Conservation (phyloP, 345 rosid genomes). For the Odontarrhena argentea region DNA sequence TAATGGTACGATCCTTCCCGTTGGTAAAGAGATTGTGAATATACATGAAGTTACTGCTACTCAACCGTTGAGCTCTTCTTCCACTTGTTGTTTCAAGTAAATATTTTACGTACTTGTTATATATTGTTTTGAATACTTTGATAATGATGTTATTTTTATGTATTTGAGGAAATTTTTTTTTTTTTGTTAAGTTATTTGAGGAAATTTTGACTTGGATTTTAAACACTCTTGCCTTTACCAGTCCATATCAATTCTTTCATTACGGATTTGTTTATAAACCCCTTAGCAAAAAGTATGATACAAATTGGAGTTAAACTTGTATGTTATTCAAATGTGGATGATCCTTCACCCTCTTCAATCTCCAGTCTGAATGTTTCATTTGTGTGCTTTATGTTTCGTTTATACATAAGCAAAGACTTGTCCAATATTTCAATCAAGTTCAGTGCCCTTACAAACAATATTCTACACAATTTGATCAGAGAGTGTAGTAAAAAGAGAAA, state of each 20-base stretch:
- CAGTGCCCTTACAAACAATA: slow-evolving; percentile 10
- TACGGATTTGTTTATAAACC: no score
- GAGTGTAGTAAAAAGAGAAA: background rate
- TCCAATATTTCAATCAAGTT: slow-evolving; percentile 2
- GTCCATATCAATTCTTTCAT: no score
- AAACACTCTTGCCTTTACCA: no score
- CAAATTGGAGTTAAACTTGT: no score
- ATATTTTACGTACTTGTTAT: slow-evolving; percentile 8
- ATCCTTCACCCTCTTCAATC: no score
- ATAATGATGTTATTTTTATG: background rate
- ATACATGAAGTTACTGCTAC: slow-evolving; percentile 74
- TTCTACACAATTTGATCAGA: slow-evolving; percentile 10
- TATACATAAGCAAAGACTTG: background rate
- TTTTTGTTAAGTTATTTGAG: no score
- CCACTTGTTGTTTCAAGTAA: slow-evolving; percentile 54
- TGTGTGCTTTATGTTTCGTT: background rate
- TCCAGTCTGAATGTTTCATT: background rate
- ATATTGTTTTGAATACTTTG: slow-evolving; percentile 5
- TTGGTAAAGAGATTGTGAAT: slow-evolving; percentile 57
- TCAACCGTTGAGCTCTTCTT: slow-evolving; percentile 44
- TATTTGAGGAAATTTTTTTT: slow-evolving; percentile 19
- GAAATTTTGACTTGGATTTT: slow-evolving; percentile 25
- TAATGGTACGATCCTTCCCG: slow-evolving; percentile 36
- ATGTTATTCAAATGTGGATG: no score
- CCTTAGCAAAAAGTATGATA: no score